phyloP scores from a whole-genome alignment of 2,329 filamentous ascomycete species.

The Cryphonectria nitschkei region DNA sequence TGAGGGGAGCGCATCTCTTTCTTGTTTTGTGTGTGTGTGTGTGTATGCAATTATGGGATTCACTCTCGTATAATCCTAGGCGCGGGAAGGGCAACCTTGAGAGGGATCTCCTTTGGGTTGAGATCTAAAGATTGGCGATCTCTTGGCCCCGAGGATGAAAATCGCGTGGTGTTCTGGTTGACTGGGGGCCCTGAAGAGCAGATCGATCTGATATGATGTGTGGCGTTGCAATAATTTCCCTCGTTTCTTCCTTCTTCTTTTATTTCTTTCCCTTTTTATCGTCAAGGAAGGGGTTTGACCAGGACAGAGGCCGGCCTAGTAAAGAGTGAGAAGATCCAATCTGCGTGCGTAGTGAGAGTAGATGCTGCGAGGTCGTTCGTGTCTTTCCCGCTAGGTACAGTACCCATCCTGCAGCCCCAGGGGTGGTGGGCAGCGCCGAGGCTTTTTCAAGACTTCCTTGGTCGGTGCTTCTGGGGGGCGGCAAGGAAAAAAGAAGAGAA shows the following conservation, averaged over 20 bases:
- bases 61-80: background rate
- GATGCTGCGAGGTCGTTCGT: constrained; percentile 10
- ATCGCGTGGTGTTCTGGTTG: constrained; percentile 2
- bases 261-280: background rate
- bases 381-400: background rate
- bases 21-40: background rate
- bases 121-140: constrained; percentile 12
- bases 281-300: background rate
- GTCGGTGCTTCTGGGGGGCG: background rate
- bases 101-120: background rate
- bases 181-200: background rate
- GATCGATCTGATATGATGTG: background rate
- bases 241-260: background rate
- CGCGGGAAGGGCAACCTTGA: background rate
- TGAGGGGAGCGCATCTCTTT: constrained; percentile 21
- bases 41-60: background rate
- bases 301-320: background rate
- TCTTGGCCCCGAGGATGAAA: background rate
- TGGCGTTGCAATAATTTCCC: background rate
- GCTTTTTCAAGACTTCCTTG: constrained; percentile 15
- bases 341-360: background rate
- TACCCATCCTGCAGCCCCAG: background rate
- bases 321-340: background rate
- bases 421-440: constrained; percentile 13
- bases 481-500: background rate